Percentiles rank a stretch among this genome's conserved stretches.
phyloP scores from a whole-genome alignment of 2,329 filamentous ascomycete species.

The Diaporthe destruens region DNA sequence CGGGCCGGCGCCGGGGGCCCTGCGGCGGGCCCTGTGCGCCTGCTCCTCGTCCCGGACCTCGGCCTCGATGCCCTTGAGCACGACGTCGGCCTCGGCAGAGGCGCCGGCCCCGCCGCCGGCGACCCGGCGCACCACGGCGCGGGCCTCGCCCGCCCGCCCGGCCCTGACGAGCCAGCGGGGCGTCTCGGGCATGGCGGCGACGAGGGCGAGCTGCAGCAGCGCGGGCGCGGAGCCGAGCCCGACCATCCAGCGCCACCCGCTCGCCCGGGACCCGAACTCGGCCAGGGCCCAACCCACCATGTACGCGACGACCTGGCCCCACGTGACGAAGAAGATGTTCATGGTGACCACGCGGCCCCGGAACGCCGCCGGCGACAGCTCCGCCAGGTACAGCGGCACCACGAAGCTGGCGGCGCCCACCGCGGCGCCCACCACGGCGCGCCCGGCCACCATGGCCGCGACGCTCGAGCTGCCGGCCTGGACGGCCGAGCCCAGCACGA shows the following conservation, averaged over 20 bases:
- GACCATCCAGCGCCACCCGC: conserved; percentile 93
- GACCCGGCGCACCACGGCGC: conserved; percentile 73
- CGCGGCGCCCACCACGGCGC: conserved; percentile 77
- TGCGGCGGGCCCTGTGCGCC: conserved; percentile 61
- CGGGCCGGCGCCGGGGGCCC: conserved; percentile 45
- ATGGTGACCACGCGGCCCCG: conserved; percentile 86
- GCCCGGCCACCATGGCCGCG: conserved; percentile 73
- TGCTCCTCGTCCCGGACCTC: conserved; percentile 79
- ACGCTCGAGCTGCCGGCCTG: conserved; percentile 74
- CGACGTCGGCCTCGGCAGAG: conserved; percentile 63
- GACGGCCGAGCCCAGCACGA: conserved; percentile 74
- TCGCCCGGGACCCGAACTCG: conserved; percentile 60
- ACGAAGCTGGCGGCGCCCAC: conserved; percentile 85
- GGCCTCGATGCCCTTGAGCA: conserved; percentile 77
- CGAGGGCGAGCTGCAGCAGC: conserved; percentile 74
- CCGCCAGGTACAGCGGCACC: conserved; percentile 88
- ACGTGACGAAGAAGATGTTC: conserved; percentile 84
- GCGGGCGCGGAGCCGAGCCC: conserved; percentile 86
- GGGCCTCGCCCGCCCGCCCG: conserved; percentile 72
- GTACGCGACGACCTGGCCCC: conserved; percentile 91
- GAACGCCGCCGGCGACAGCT: conserved; percentile 81
- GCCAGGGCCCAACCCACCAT: conserved; percentile 83
- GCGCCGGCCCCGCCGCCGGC: conserved; percentile 62
- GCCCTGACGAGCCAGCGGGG: conserved; percentile 87
- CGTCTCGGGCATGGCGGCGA: conserved; percentile 85